Evolutionary conservation across 345 rosid genomes (phyloP), one percentile per base, ranked within the genome.

Genomic region (Nephelium lappaceum): DNA sequence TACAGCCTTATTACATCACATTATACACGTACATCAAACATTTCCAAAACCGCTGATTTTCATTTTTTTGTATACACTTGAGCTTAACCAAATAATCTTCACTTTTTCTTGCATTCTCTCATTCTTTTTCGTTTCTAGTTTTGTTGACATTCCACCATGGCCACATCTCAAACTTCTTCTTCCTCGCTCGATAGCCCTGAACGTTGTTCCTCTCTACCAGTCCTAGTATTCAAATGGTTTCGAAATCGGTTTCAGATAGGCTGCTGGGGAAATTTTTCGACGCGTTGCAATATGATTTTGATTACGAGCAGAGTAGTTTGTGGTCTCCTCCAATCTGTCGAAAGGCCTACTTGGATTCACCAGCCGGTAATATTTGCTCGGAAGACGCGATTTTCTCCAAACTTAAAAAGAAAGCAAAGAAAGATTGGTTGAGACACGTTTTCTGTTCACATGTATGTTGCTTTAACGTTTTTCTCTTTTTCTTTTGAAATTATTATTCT

Each of bases 251-350:
- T 38, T 83, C 86, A 0, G 86, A 86, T 19, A 65, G 82, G 60
- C 86, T 83, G 31, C 85, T 86, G 7, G 80, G 76, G 14, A 86
- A 86, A 72, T 86, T 83, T 82, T 78, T 79, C 23, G 86, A 86
- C 78, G 74, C 80, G 1, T 83, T 86, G 11, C 82, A 83, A 63
- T 86, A 83, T 57, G 86, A 80, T 63, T 86, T 86, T 41, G 82
- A 83, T 76, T 81, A 83, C 61, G 83, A 83, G 67, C 83, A 78
- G 61, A 86, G 88, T 73, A 71, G 86, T 11, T 18, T 86, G 24
- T 86, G 88, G 86, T 86, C 88, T 77, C 88, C 88, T n/a, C 86
- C 80, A 1, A 55, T 78, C 31, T 24, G 41, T 49, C 67, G 79
- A 71, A 79, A 60, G 18, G 83, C 42, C 45, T 81, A 81, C 76